Base-by-base conservation (phyloP, 192 early-diverging fungal species). In the Coemansia erecta region DNA sequence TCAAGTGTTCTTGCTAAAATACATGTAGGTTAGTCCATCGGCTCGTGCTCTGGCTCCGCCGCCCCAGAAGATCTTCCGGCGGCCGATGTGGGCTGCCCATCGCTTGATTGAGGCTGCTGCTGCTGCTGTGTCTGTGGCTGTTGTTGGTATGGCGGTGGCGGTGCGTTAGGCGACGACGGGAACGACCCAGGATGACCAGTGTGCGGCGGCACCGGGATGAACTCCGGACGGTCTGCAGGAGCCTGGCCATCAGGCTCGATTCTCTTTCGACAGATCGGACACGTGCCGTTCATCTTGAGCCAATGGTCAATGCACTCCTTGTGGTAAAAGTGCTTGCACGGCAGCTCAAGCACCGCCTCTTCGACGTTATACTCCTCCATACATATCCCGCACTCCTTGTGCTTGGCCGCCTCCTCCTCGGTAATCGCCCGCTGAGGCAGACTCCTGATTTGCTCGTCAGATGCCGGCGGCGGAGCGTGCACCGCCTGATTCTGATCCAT, bases 281-380 rank as follows among this genome's bases (percentile, higher is more conserved):
- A 96, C 9, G 94, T 92, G 7, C 92, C 94, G 60, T 95, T 97
- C 53, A 95, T 82, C 63, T 90, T 90, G 44, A 98, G 81, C 96
- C 96, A 98, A 37, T 87, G 86, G 46, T 89, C 87, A 51, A 95
- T 91, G 66, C 96, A 98, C 6, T 84, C 81, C 7, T 85, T 83
- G 65, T 98, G 96, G 62, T 94, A 97, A 56, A 90, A 59, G 61
- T 98, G 96, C 44, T 85, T 83, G 80, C 96, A 98, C 8, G 91
- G 89, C 45, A 97, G 64, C 63, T 79, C 70, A 17, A 89, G 63
- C 14, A 83, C 85, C 17, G 80, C 78, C 53, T 94, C 91, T 9
- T 81, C 83, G 51, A 70, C 56, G 8, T 73, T 66, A 72, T 90
- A 96, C 46, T 94, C 90, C 45, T 97, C 96, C 72, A 93, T 92